A percentile compares a stretch with the other conserved stretches of the same genome.
These are phyloP conservation scores for Trichosporon asahii DNA, from an alignment of 1,284 basidiomycete species.

Conservation along the genomic window DNA sequence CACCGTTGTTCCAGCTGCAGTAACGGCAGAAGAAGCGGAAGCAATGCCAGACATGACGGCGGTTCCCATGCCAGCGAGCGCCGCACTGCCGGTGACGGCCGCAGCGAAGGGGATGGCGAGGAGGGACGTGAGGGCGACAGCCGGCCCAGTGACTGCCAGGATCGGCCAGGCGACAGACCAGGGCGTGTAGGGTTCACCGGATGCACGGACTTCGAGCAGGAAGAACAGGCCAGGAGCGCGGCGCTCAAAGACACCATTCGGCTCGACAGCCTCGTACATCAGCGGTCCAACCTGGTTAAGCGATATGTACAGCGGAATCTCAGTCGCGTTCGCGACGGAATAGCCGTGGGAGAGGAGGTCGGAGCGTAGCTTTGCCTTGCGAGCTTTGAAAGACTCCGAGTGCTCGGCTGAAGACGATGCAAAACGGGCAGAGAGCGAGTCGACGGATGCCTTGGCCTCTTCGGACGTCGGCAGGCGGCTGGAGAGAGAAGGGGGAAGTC, in stretches of 20 bases:
- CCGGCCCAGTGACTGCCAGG: slow-evolving; percentile 2
- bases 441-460: neutral
- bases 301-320: slow-evolving; percentile 10
- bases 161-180: slow-evolving; percentile 7
- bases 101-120: slow-evolving; percentile 1
- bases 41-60: neutral
- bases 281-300: slow-evolving; percentile 9
- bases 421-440: neutral
- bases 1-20: slow-evolving; percentile 1
- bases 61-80: neutral
- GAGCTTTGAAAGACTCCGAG: neutral
- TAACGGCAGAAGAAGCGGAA: neutral
- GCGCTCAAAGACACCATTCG: slow-evolving; percentile 1
- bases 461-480: neutral
- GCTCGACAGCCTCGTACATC: slow-evolving; percentile 5
- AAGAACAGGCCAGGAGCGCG: neutral
- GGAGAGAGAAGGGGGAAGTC: neutral
- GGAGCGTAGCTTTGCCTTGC: neutral
- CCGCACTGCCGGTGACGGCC: neutral
- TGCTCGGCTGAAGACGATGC: neutral
- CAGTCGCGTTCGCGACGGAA: neutral
- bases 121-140: neutral
- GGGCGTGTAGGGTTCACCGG: neutral
- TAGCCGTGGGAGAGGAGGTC: slow-evolving; percentile 5
- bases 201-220: neutral